Evolutionary conservation across 306 rosid species (phyloP).

Genomic region (peach (Prunus persica)): Prunus_persica_NCBIv2 NC_034009.1:38197501-38198000

Average conservation of each 20-base stretch:
- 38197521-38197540: background rate
- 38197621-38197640: background rate
- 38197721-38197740: constrained; percentile 77
- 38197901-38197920: constrained; percentile 63
- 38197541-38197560: background rate
- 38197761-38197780: constrained; percentile 39
- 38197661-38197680: constrained; percentile 7
- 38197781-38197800: constrained; percentile 45
- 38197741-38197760: constrained; percentile 44
- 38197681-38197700: constrained; percentile 62
- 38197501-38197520: background rate
- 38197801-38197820: constrained; percentile 18
- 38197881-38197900: constrained; percentile 51
- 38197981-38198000: constrained; percentile 49
- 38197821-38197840: constrained; percentile 23
- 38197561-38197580: background rate
- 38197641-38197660: background rate
- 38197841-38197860: constrained; percentile 24
- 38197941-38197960: constrained; percentile 29
- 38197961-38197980: constrained; percentile 43
- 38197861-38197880: constrained; percentile 28
- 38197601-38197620: background rate
- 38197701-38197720: constrained; percentile 58
- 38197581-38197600: background rate
- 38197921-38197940: constrained; percentile 56